phyloP scores from a whole-genome alignment of 2,329 filamentous ascomycete species.

The Botryotinia narcissicola region DNA sequence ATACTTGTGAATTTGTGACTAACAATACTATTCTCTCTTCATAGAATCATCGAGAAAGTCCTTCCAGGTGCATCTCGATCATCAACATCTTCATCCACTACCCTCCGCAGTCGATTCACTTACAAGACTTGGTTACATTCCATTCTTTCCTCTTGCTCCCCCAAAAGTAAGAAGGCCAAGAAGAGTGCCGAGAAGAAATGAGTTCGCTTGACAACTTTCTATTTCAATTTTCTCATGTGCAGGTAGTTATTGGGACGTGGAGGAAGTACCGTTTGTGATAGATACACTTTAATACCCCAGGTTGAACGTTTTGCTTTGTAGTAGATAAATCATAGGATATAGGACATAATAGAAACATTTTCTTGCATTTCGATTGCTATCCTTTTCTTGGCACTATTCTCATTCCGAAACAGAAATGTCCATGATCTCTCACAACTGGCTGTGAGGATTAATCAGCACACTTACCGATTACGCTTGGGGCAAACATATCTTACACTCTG shows the following conservation, averaged over 20 bases:
- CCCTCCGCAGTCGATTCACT: neutral
- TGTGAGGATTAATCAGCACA: neutral
- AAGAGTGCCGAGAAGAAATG: neutral
- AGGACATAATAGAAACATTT: neutral
- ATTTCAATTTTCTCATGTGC: neutral
- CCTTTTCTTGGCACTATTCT: neutral
- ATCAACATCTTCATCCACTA: slow-evolving; percentile 4
- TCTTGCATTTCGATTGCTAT: neutral
- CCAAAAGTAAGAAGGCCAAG: neutral
- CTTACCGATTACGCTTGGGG: fast-evolving
- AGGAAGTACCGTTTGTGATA: neutral
- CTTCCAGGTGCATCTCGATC: neutral
- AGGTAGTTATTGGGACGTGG: neutral
- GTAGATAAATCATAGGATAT: neutral
- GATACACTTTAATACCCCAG: slow-evolving; percentile 8
- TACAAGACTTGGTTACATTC: slow-evolving; percentile 5
- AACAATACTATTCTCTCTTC: neutral
- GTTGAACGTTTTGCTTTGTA: neutral
- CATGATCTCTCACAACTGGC: neutral
- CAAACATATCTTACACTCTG: too few species aligned
- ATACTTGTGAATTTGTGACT: neutral
- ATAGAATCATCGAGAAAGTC: slow-evolving; percentile 15
- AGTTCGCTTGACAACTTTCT: neutral
- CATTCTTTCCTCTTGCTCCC: slow-evolving; percentile 6
- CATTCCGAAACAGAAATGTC: neutral